Evolutionary conservation across 1,284 basidiomycete species (phyloP), one percentile per base, ranked within the genome.

Genomic region (Exobasidium cylindrosporum): DNA sequence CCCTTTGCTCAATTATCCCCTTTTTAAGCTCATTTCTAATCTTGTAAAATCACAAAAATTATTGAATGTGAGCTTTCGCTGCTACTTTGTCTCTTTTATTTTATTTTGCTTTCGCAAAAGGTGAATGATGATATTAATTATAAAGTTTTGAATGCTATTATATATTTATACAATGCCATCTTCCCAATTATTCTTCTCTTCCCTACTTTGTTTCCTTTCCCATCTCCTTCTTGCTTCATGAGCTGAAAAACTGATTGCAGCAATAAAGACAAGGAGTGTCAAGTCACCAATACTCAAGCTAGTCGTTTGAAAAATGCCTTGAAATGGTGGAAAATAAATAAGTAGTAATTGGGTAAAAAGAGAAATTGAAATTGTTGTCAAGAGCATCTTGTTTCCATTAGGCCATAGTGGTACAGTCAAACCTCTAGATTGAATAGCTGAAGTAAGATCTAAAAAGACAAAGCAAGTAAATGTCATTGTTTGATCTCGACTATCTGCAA

Each of bases 381-480:
- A 82, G 61, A 97, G 85, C 91, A 97, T 95, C 70, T 85, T 84
- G 83, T 98, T 98, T 72, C 65, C 69, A 28, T 50, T 21, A 14
- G 47, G 47, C 2, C 74, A 35, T 30, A 43, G 17, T 4, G 62
- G 62, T 14, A 72, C 74, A 35, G 63, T 53, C 45, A 76, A 63
- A 6, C 93, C 92, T 50, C 95, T 89, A 81, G 92, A 96, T 81
- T 97, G 95, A 21, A 97, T 81, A 0, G 95, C 95, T 24, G 92
- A 95, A 1, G 92, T 90, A 44, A 98, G 86, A 81, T 97, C 95
- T 63, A 98, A 87, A 83, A 97, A 90, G 61, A 98, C 95, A 81
- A 97, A 97, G 77, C 87, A 89, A 17, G 92, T 91, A 80, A 98
- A 98, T 3, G 94, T 97, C 91, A 96, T 94, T 0, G 94, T 96